Evolutionary conservation across 257 asterid genomes (phyloP), one percentile per base, ranked within the genome.

Genomic region (Petunia axillaris): DNA sequence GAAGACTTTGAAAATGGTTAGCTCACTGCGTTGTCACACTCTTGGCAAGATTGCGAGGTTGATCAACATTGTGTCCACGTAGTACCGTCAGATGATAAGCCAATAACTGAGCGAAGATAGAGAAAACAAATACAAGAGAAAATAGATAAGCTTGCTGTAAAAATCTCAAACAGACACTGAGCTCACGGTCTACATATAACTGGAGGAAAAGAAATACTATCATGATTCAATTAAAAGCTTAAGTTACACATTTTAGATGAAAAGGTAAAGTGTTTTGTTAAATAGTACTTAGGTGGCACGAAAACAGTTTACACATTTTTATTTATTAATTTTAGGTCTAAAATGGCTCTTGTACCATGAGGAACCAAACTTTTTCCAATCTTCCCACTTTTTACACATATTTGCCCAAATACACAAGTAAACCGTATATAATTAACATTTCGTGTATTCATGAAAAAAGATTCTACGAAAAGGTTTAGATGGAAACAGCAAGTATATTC

Each of bases 21-120:
- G 44, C 81, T 90, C 89, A 95, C 81, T 95, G 96, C 9, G 99
- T 95, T 54, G 99, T 95, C 82, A 95, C 99, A 75, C 99, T 95
- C 85, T 95, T 95, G 10, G 99, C 99, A 81, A 95, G 99, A 90
- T 95, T 95, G 74, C 99, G 97, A 8, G 99, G 99, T 87, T 95
- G 99, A 80, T 95, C 99, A 16, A 95, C 99, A 16, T 95, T 91
- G 90, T 88, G 87, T 78, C 99, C 99, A 25, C 99, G 92, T 52
- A 93, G 87, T 70, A 95, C 99, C 16, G 99, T 95, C 59, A 95
- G 93, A 80, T 95, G 99, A 87, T 93, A 95, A 0, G 99, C 98
- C 92, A 95, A 85, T 84, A 95, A 89, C 99, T 95, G 93, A 84
- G 87, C 37, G 25, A 81, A 64, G 16, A 15, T 43, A 4, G 58